Conservation (phyloP, 2,329 filamentous ascomycete species). For the Alternaria alternata region DNA sequence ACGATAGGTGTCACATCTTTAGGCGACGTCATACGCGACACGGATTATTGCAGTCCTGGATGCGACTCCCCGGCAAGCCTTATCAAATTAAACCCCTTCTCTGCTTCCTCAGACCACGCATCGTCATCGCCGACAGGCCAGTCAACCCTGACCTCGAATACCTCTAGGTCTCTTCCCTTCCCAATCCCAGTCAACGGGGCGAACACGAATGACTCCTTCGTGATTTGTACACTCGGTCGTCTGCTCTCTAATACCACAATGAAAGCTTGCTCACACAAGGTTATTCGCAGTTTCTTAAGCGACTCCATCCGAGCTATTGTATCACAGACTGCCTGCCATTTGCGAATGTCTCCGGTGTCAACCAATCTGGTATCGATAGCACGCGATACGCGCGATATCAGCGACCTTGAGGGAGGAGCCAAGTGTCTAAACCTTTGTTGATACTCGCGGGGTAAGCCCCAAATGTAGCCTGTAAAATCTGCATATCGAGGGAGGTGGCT, state of each 20-base stretch:
- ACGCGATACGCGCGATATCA: neutral
- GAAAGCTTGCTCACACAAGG: neutral
- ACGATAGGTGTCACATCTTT: neutral
- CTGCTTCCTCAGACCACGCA: conserved; percentile 2
- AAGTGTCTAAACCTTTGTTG: neutral
- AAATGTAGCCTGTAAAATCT: neutral
- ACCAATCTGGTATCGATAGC: neutral
- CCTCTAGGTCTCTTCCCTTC: neutral
- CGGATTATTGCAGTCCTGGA: neutral
- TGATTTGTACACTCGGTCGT: neutral
- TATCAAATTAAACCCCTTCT: conserved; percentile 1
- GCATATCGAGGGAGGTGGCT: neutral
- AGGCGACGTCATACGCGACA: neutral
- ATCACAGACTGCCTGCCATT: neutral
- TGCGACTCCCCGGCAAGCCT: neutral
- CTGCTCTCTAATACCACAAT: neutral
- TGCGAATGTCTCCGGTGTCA: neutral
- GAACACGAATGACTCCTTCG: conserved; percentile 3
- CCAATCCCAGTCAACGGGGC: neutral
- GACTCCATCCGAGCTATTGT: neutral
- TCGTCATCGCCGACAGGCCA: conserved; percentile 6
- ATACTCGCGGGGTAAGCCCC: neutral
- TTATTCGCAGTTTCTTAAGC: neutral
- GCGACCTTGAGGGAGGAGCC: neutral
- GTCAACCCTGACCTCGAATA: conserved; percentile 12